Evolutionary conservation across 495 filamentous ascomycete genomes (phyloP), one percentile per base, ranked within the genome.

Genomic region (Collariella sp.): DNA sequence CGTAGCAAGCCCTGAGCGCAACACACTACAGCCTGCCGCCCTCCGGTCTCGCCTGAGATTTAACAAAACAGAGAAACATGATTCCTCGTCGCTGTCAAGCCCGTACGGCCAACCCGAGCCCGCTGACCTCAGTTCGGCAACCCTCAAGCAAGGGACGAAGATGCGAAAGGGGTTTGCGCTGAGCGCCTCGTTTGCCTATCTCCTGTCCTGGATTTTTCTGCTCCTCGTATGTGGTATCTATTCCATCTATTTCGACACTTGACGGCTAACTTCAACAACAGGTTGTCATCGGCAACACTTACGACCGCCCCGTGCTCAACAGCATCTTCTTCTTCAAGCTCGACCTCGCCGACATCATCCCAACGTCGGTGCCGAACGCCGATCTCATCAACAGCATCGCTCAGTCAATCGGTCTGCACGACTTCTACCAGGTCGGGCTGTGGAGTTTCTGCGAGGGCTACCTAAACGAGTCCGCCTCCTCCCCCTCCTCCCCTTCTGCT

Each of bases 391-490:
- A 95, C 71, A 85, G 77, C 50, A 88, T 96, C 53, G 90, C 90
- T n/a, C 87, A 85, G 38, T 84, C 84, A 11, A 78, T 97, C 45
- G 91, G 91, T 7, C 74, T 96, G 16, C 88, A 94, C 59, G 91
- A 96, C 70, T 97, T 93, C 70, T 97, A 97, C 67, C 84, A 88
- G 61, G 89, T 95, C 34, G 91, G 91, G 5, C 67, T 96, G 12
- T 96, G 90, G 90, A 83, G 80, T 34, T 95, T 84, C 65, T 96
- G 91, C 61, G 87, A 91, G 70, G 91, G 91, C 16, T 91, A 89
- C 68, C 69, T 82, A 40, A 74, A 75, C 41, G 69, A 79, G 69
- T 74, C 65, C 12, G 68, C 61, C 7, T 18, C 40, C 58, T 40
- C 16, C 38, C 50, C 13, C 45, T 13, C 45, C n/a, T 39, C 53